A percentile compares a stretch with the other conserved stretches of the same genome.
Evolutionary conservation across 1,284 basidiomycete species (phyloP).

Genomic region (Lentinula novae-zelandiae): DNA sequence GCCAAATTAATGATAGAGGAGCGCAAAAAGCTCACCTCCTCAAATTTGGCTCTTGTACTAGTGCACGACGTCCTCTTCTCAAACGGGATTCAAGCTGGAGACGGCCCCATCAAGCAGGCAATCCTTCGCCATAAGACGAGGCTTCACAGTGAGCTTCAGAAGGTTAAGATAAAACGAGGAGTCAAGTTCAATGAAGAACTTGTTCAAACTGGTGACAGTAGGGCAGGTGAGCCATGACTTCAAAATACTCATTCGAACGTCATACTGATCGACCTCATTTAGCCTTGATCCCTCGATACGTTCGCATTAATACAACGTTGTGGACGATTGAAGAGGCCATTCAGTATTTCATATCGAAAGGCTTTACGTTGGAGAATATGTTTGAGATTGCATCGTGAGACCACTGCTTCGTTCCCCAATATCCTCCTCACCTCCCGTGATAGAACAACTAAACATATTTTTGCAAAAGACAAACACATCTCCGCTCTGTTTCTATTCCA

Average conservation of each 20-base stretch:
- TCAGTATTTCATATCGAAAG: constrained; percentile 46
- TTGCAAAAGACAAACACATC: constrained; percentile 76
- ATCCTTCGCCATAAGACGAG: constrained; percentile 83
- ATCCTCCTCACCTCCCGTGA: not conserved
- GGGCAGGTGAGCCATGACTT: constrained; percentile 47
- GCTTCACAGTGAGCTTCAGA: constrained; percentile 81
- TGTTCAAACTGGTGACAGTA: constrained; percentile 53
- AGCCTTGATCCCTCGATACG: constrained; percentile 80
- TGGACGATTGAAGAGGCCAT: constrained; percentile 64
- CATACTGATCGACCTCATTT: constrained; percentile 14
- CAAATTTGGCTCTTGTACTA: constrained; percentile 76
- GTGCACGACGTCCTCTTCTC: constrained; percentile 85
- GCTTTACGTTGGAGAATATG: constrained; percentile 48
- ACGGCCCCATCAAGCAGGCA: constrained; percentile 84
- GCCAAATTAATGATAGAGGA: constrained; percentile 72
- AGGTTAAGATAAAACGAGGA: constrained; percentile 79
- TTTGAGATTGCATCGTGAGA: constrained; percentile 55
- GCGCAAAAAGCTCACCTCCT: constrained; percentile 67
- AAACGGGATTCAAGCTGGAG: constrained; percentile 80
- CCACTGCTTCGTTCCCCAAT: not conserved
- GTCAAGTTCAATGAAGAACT: constrained; percentile 65
- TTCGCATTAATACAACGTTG: constrained; percentile 77
- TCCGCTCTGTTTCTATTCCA: constrained; percentile 79
- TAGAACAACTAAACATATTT: constrained; percentile 43
- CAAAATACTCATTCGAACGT: not conserved